Evolutionary conservation across 768 basidiomycete genomes (phyloP).

Genomic region (Tricholoma sp.): DNA sequence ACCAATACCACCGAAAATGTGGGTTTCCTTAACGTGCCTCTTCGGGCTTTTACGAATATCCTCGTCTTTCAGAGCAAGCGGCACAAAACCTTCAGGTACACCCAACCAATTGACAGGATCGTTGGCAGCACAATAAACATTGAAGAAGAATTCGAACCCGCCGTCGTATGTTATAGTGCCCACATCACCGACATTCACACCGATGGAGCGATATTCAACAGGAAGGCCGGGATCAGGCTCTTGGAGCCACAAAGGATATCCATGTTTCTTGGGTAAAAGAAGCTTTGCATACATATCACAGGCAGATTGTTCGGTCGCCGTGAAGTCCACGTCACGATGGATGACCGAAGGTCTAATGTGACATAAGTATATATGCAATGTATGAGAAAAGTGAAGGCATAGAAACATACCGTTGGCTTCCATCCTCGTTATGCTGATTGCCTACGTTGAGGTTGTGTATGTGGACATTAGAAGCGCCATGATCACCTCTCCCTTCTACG

Average conservation of each 20-base stretch:
- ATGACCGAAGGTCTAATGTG: no score
- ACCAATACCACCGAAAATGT: not conserved
- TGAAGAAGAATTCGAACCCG: no score
- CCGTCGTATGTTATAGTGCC: no score
- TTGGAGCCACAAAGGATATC: no score
- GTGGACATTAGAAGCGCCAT: not conserved
- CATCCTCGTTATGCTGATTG: not conserved
- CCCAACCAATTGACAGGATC: slow-evolving; percentile 15
- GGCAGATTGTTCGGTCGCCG: no score
- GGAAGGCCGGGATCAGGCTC: slow-evolving; percentile 17
- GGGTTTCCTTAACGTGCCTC: not conserved
- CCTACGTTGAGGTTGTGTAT: not conserved
- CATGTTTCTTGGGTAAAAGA: slow-evolving; percentile 10
- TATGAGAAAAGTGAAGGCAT: no score
- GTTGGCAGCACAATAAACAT: slow-evolving; percentile 11
- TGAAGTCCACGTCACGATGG: no score
- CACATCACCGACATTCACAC: slow-evolving; percentile 18
- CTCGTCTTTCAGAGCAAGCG: not conserved
- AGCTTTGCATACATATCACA: slow-evolving; percentile 8
- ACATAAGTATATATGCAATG: no score
- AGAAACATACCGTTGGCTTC: no score
- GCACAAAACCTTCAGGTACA: slow-evolving; percentile 12
- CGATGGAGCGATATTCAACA: slow-evolving; percentile 14
- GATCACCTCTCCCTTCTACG: no score
- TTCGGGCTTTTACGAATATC: not conserved